phyloP scores from a whole-genome alignment of 2,329 filamentous ascomycete genomes.

The Didymella pomorum region DNA sequence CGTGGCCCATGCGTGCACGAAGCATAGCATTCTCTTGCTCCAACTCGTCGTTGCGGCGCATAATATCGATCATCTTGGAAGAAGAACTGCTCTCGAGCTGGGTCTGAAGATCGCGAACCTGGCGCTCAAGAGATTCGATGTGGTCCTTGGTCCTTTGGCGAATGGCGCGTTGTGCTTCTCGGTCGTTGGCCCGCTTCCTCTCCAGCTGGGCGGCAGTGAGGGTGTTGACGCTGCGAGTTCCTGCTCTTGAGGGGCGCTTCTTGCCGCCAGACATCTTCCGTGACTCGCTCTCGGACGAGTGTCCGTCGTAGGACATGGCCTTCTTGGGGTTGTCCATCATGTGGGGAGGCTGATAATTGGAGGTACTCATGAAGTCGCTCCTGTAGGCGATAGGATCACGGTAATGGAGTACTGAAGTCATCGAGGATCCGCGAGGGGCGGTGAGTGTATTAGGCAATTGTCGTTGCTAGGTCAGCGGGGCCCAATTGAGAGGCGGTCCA shows the following conservation, averaged over 20 bases:
- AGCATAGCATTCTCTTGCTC: conserved; percentile 64
- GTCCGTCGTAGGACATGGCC: conserved; percentile 49
- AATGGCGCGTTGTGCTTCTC: conserved; percentile 67
- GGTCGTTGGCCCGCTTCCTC: conserved; percentile 67
- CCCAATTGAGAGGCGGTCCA: conserved; percentile 30
- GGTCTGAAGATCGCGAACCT: conserved; percentile 61
- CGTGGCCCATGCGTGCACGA: conserved; percentile 58
- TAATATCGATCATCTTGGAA: conserved; percentile 59
- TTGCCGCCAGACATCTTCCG: conserved; percentile 52
- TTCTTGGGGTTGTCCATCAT: conserved; percentile 50
- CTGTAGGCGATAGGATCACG: conserved; percentile 50
- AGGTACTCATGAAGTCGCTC: conserved; percentile 51
- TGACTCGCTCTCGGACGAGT: conserved; percentile 51
- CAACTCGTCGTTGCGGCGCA: conserved; percentile 62
- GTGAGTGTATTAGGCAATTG: conserved; percentile 41
- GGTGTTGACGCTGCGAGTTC: conserved; percentile 65
- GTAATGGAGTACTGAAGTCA: conserved; percentile 53
- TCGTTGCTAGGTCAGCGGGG: conserved; percentile 46
- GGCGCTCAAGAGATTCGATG: conserved; percentile 64
- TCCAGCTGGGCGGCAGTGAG: conserved; percentile 66
- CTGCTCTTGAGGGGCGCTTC: conserved; percentile 62
- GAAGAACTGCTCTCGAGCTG: conserved; percentile 56
- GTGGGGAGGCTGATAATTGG: conserved; percentile 44
- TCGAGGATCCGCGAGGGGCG: conserved; percentile 49
- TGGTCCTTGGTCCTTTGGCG: conserved; percentile 67